A percentile compares a stretch with the other conserved stretches of the same genome.
Conservation (phyloP, 2,329 filamentous ascomycete species). For the Aspergillus aculeatus region DNA sequence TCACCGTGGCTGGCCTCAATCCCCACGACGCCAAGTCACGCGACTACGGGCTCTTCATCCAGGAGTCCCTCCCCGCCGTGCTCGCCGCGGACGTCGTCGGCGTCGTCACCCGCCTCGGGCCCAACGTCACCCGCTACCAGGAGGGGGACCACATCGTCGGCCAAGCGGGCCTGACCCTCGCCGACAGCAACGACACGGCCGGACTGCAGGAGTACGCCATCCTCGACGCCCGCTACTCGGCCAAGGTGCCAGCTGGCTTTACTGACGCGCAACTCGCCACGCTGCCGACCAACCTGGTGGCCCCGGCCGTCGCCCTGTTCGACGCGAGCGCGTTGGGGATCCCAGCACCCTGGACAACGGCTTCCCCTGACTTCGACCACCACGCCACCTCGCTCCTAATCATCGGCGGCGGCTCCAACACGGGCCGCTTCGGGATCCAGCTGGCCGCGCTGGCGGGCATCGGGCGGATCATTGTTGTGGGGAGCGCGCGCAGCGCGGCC, state of each 20-base stretch:
- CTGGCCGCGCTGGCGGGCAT: slow-evolving; percentile 33
- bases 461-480: slow-evolving; percentile 41
- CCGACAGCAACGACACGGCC: not conserved
- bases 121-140: slow-evolving; percentile 13
- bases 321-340: not conserved
- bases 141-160: slow-evolving; percentile 39
- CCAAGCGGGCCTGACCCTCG: slow-evolving; percentile 23
- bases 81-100: not conserved
- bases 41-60: slow-evolving; percentile 38
- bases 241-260: slow-evolving; percentile 35
- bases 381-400: slow-evolving; percentile 20
- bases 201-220: slow-evolving; percentile 44
- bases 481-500: slow-evolving; percentile 25
- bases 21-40: slow-evolving; percentile 43
- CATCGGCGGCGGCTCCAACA: slow-evolving; percentile 26
- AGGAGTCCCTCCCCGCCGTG: slow-evolving; percentile 25
- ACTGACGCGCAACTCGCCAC: slow-evolving; percentile 40
- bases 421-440: slow-evolving; percentile 26
- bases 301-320: slow-evolving; percentile 38
- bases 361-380: slow-evolving; percentile 16
- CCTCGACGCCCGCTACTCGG: slow-evolving; percentile 28
- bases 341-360: slow-evolving; percentile 8
- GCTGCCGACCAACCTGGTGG: slow-evolving; percentile 37
- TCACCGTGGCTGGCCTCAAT: slow-evolving; percentile 29
- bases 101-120: not conserved